These are phyloP conservation scores for Vararia minispora DNA, from an alignment of 768 basidiomycete species.

Conservation along the genomic window DNA sequence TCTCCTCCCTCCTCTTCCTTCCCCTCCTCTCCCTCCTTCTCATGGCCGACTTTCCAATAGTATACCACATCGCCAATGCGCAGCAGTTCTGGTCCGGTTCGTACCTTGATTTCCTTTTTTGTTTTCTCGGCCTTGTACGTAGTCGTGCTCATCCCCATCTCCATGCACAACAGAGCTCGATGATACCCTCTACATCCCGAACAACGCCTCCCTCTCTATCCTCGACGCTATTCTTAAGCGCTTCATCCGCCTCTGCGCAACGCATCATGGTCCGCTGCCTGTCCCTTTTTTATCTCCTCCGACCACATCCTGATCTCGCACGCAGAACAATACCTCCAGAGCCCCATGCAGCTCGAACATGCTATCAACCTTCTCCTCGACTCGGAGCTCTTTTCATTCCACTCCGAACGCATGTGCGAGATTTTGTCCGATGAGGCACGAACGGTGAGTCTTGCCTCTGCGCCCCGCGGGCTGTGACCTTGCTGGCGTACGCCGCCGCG, in stretches of 20 bases:
- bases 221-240: slow-evolving; percentile 73
- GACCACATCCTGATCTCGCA: not conserved
- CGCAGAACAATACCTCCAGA: slow-evolving; percentile 76
- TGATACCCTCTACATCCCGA: slow-evolving; percentile 61
- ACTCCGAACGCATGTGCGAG: slow-evolving; percentile 87
- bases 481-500: too few relatives aligned
- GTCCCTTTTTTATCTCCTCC: not conserved
- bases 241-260: slow-evolving; percentile 68
- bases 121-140: slow-evolving; percentile 6
- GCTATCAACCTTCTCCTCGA: slow-evolving; percentile 67
- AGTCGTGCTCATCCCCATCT: slow-evolving; percentile 1
- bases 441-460: slow-evolving; percentile 45
- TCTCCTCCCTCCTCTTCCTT: too few relatives aligned
- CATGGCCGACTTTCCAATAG: slow-evolving; percentile 68
- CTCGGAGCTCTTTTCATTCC: slow-evolving; percentile 82
- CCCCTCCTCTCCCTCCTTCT: too few relatives aligned
- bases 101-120: slow-evolving; percentile 17
- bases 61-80: slow-evolving; percentile 71
- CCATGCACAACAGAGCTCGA: slow-evolving; percentile 78
- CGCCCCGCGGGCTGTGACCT: too few relatives aligned
- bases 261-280: slow-evolving; percentile 66
- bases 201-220: slow-evolving; percentile 52
- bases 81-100: slow-evolving; percentile 88
- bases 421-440: slow-evolving; percentile 59
- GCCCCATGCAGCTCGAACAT: slow-evolving; percentile 73